Evolutionary conservation across 352 stramenopile genomes (phyloP).

Genomic region (Phytopythium boreale): DNA sequence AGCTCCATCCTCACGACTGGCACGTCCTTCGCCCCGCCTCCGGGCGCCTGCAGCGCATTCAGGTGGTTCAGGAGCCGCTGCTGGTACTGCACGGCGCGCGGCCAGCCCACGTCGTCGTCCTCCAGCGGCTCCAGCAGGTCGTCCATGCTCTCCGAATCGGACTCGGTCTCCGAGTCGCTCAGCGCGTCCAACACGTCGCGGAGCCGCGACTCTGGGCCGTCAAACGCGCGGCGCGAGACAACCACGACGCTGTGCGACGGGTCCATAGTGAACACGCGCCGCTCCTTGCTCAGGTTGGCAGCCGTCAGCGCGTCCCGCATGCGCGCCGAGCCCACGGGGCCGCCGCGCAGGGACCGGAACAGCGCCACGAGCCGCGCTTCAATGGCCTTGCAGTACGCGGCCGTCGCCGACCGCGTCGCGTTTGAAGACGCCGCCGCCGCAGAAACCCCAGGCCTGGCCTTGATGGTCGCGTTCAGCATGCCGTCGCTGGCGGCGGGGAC

Average conservation of each 20-base stretch:
- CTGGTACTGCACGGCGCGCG: constrained; percentile 52
- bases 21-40: constrained; percentile 29
- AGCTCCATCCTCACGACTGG: constrained; percentile 39
- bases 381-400: constrained; percentile 53
- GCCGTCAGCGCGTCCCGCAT: constrained; percentile 52
- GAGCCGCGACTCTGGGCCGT: constrained; percentile 33
- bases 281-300: constrained; percentile 61
- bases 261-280: constrained; percentile 63
- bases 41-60: constrained; percentile 12
- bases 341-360: constrained; percentile 52
- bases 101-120: constrained; percentile 57
- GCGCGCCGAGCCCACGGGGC: constrained; percentile 45
- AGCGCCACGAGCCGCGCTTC: constrained; percentile 50
- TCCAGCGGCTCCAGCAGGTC: constrained; percentile 38
- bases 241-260: constrained; percentile 67
- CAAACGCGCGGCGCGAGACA: constrained; percentile 32
- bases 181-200: constrained; percentile 38
- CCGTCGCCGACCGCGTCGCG: constrained; percentile 34
- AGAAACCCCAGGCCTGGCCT: constrained; percentile 11
- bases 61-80: constrained; percentile 61
- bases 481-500: constrained; percentile 48
- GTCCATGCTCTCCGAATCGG: constrained; percentile 18
- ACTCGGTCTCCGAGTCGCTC: constrained; percentile 17
- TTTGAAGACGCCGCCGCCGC: constrained; percentile 6
- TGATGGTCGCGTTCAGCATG: constrained; percentile 29